Evolutionary conservation across 768 basidiomycete genomes (phyloP).

Genomic region (Collybiopsis luxurians): DNA sequence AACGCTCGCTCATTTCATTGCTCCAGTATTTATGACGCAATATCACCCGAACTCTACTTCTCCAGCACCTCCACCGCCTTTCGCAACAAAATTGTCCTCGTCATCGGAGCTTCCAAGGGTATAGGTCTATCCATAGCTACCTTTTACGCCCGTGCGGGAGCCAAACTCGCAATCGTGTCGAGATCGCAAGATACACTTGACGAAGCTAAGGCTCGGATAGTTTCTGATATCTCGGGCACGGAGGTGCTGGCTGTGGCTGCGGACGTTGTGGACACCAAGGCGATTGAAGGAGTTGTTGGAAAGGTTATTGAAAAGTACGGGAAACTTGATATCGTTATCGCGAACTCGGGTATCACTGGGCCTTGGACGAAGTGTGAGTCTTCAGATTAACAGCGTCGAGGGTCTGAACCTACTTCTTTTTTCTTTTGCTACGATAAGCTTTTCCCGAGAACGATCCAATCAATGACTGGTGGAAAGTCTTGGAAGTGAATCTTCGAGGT

Average conservation of each 20-base stretch:
- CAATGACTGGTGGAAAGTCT: conserved; percentile 19
- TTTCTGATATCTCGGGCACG: conserved; percentile 1
- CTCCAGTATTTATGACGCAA: conserved; percentile 21
- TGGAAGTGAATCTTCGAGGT: conserved; percentile 20
- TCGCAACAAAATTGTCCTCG: conserved; percentile 24
- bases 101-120: conserved; percentile 23
- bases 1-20: too few species aligned
- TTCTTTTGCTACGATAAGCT: conserved; percentile 5
- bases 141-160: conserved; percentile 24
- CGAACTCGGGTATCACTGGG: conserved; percentile 22
- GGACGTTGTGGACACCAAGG: conserved; percentile 20
- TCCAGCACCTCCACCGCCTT: conserved; percentile 11
- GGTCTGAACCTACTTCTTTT: background rate
- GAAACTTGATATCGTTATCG: conserved; percentile 23
- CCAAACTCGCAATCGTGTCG: conserved; percentile 20
- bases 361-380: conserved; percentile 16
- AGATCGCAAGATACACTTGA: conserved; percentile 13
- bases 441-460: conserved; percentile 15
- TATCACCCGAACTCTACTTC: conserved; percentile 20
- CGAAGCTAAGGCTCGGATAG: conserved; percentile 18
- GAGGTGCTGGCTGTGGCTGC: conserved; percentile 17
- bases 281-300: conserved; percentile 20
- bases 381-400: background rate
- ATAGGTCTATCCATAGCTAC: conserved; percentile 23
- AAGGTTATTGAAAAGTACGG: conserved; percentile 21